Evolutionary conservation across 495 filamentous ascomycete species (phyloP).

Genomic region (Aspergillus ellipticus): DNA sequence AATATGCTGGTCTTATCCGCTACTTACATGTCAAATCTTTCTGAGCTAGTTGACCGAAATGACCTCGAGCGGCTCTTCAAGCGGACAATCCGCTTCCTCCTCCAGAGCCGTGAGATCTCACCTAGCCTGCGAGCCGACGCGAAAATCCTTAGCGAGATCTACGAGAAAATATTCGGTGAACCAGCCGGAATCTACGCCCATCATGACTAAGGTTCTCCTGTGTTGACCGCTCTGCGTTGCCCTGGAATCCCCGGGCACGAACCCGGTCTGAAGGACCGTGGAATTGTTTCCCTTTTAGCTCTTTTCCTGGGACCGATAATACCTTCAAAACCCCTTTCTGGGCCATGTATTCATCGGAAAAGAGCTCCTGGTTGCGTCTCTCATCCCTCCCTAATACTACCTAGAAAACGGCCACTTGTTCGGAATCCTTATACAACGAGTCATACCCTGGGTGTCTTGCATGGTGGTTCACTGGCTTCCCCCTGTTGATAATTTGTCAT

Average conservation of each 20-base stretch:
- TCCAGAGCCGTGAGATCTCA: conserved; percentile 56
- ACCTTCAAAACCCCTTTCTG: not conserved
- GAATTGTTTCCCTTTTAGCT: not conserved
- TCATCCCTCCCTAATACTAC: not conserved
- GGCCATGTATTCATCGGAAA: not conserved
- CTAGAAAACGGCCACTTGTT: not conserved
- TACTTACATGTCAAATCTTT: conserved; percentile 60
- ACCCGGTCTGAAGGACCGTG: not conserved
- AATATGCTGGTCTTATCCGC: conserved; percentile 88
- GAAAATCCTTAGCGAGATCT: conserved; percentile 61
- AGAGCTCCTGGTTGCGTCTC: not conserved
- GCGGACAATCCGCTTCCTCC: conserved; percentile 70
- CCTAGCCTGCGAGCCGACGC: conserved; percentile 65
- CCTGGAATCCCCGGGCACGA: not conserved
- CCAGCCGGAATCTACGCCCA: conserved; percentile 20
- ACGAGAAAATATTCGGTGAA: conserved; percentile 47
- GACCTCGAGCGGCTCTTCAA: conserved; percentile 46
- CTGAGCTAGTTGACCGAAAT: conserved; percentile 45
- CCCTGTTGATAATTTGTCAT: conserved; percentile 4
- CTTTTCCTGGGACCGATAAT: not conserved
- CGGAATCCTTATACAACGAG: conserved; percentile 14
- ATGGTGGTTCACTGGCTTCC: conserved; percentile 12
- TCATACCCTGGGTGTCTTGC: conserved; percentile 3
- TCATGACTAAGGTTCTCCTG: not conserved
- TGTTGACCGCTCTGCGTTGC: not conserved